A percentile compares a stretch with the other conserved stretches of the same genome.
Evolutionary conservation across 495 filamentous ascomycete genomes (phyloP).

Genomic region (Penicillium waksmanii): DNA sequence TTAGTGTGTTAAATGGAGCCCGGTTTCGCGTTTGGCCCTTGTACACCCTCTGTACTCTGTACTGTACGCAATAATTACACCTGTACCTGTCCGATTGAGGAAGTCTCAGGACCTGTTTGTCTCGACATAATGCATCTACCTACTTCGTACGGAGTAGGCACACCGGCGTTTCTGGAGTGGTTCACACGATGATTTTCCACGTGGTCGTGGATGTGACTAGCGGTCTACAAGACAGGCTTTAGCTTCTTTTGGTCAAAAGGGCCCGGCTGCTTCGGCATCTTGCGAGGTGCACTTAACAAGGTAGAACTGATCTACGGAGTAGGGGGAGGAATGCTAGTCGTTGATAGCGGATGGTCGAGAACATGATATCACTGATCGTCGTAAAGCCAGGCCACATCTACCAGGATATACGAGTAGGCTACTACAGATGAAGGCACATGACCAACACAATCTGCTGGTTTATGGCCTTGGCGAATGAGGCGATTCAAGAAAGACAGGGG

Average conservation of each 20-base stretch:
- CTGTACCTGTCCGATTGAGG: not conserved
- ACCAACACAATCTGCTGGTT: not conserved
- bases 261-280: not conserved
- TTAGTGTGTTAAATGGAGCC: not conserved
- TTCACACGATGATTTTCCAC: not conserved
- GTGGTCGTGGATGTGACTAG: not conserved
- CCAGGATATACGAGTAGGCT: not conserved
- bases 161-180: not conserved
- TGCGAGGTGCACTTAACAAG: not conserved
- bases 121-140: not conserved
- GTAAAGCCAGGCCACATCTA: not conserved
- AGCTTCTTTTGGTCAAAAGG: not conserved
- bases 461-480: not conserved
- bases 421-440: not conserved
- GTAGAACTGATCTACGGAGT: not conserved
- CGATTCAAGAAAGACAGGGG: not conserved
- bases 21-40: not conserved
- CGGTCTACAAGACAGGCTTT: not conserved
- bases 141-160: not conserved
- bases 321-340: not conserved
- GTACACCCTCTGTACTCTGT: not conserved
- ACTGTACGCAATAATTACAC: not conserved
- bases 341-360: not conserved
- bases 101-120: not conserved
- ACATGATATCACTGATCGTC: slow-evolving; percentile 1